Conservation (phyloP, 805 yeast species). For the Candida ovalis region DNA sequence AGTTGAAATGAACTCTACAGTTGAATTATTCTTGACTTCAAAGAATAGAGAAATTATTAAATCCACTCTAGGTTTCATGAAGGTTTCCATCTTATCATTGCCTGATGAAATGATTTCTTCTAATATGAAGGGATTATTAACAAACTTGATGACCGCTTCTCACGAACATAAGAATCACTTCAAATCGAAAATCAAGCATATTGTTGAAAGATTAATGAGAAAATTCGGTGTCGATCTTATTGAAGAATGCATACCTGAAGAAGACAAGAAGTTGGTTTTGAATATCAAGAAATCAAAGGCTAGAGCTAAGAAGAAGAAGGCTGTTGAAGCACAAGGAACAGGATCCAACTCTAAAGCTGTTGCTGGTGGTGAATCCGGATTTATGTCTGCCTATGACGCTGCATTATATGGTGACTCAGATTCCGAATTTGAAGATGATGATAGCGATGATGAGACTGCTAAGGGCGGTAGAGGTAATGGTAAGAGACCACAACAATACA, state of each 20-base stretch:
- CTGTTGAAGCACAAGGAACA: constrained; percentile 25
- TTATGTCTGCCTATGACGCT: constrained; percentile 86
- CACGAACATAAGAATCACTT: constrained; percentile 96
- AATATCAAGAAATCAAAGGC: constrained; percentile 85
- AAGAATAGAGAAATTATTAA: constrained; percentile 91
- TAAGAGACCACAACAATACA: constrained; percentile 53
- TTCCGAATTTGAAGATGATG: constrained; percentile 40
- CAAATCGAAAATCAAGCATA: constrained; percentile 88
- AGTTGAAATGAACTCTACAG: constrained; percentile 76
- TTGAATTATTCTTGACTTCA: constrained; percentile 85
- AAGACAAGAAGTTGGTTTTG: constrained; percentile 74
- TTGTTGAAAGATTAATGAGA: constrained; percentile 85
- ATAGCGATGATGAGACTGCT: constrained; percentile 26
- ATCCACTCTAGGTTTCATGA: constrained; percentile 90
- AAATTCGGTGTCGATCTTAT: constrained; percentile 87
- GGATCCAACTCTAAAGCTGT: constrained; percentile 19
- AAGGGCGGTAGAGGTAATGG: constrained; percentile 13
- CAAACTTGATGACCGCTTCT: constrained; percentile 83
- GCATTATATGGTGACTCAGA: constrained; percentile 70
- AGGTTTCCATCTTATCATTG: constrained; percentile 78
- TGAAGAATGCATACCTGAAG: constrained; percentile 83
- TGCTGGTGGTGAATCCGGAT: constrained; percentile 33
- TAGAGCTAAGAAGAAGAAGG: constrained; percentile 74
- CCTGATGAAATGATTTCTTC: constrained; percentile 73
- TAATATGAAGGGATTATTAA: constrained; percentile 61